phyloP scores from a whole-genome alignment of 2,329 filamentous ascomycete species.

The Karstenula rhodostoma region DNA sequence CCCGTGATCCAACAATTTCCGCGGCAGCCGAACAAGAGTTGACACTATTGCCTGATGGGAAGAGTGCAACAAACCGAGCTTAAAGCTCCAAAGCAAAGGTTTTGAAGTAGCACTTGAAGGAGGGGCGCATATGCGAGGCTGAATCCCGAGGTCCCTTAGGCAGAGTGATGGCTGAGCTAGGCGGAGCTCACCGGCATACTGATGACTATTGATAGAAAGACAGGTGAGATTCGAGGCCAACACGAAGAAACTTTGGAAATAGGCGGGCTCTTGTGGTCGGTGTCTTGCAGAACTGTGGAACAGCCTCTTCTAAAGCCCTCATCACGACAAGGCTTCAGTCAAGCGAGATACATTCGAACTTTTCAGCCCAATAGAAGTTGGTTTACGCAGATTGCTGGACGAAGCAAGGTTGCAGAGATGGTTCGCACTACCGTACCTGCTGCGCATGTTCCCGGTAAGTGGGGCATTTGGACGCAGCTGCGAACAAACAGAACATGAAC shows the following conservation, averaged over 20 bases:
- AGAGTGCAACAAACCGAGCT: neutral
- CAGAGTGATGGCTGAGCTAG: slow-evolving; percentile 2
- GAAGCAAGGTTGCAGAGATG: neutral
- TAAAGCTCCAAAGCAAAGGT: neutral
- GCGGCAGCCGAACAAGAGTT: neutral
- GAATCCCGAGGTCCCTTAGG: neutral
- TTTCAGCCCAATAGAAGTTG: neutral
- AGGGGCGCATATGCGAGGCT: slow-evolving; percentile 1
- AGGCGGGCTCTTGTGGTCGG: neutral
- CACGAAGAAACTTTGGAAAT: neutral
- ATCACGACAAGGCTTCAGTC: neutral
- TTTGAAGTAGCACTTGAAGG: neutral
- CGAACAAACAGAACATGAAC: neutral
- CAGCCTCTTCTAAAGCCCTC: neutral
- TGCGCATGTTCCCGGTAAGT: neutral
- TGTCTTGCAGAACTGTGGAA: slow-evolving; percentile 1
- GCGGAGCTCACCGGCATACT: neutral
- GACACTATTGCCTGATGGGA: no score
- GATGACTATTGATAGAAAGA: neutral
- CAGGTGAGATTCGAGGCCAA: neutral
- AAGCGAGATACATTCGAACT: neutral
- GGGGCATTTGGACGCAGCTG: neutral
- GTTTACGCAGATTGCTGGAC: neutral
- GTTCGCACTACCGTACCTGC: neutral
- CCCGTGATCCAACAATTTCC: neutral